These are phyloP conservation scores for Noccaea caerulescens DNA, from an alignment of 345 rosid species.

Conservation along the genomic window DNA sequence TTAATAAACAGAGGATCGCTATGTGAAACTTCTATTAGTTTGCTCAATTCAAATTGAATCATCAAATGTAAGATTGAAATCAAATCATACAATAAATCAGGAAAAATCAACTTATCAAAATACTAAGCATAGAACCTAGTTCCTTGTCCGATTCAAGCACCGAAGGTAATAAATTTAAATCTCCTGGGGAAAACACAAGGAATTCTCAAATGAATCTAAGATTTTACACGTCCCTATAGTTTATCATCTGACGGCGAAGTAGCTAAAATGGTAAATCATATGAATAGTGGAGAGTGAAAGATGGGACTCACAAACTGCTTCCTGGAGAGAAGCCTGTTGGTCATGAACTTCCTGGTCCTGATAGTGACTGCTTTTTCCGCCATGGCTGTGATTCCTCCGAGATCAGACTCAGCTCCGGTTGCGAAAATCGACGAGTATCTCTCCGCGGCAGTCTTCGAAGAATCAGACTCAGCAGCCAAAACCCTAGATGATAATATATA, in stretches of 20 bases:
- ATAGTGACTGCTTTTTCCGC: slow-evolving; percentile 92
- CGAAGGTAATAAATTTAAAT: neutral
- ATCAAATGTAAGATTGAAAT: neutral
- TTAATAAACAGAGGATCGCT: no score
- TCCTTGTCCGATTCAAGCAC: neutral
- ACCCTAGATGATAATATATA: slow-evolving; percentile 32
- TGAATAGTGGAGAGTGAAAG: neutral
- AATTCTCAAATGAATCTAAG: neutral
- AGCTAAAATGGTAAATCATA: neutral
- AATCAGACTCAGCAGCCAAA: neutral
- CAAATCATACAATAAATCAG: neutral
- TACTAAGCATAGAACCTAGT: neutral
- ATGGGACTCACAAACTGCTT: slow-evolving; percentile 82
- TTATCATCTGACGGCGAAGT: neutral
- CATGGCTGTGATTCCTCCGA: slow-evolving; percentile 49
- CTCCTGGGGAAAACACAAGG: neutral
- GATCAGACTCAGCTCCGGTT: slow-evolving; percentile 30
- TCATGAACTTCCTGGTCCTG: slow-evolving; percentile 93
- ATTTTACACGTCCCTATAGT: neutral
- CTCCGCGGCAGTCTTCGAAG: slow-evolving; percentile 26
- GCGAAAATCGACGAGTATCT: slow-evolving; percentile 14
- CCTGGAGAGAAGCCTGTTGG: slow-evolving; percentile 94
- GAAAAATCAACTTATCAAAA: neutral
- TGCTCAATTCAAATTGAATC: neutral
- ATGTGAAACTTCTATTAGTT: neutral